Evolutionary conservation across 257 asterid genomes (phyloP).

Genomic region (Jacaranda mimosifolia): DNA sequence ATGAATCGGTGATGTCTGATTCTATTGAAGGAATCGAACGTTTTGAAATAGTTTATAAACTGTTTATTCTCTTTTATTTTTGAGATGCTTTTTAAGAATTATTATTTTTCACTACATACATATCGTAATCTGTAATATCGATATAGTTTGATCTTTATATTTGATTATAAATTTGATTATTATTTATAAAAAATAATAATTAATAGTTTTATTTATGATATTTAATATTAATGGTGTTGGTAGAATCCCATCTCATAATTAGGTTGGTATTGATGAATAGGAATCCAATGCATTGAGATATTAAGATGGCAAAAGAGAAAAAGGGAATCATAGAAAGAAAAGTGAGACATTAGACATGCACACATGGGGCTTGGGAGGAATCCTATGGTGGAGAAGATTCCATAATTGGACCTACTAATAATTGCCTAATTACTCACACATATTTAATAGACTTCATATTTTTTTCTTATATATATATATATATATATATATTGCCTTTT

Average conservation of each 20-base stretch:
- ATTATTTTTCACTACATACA: no score
- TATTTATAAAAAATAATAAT: no score
- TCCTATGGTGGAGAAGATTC: constrained; percentile 38
- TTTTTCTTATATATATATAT: no score
- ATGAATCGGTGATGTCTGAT: no score
- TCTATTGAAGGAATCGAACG: no score
- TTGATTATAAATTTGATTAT: no score
- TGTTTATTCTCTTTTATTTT: no score
- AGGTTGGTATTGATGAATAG: constrained; percentile 37
- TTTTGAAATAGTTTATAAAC: no score
- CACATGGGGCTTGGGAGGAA: constrained; percentile 35
- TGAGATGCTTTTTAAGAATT: no score
- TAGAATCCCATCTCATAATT: constrained; percentile 29
- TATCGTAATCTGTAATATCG: no score
- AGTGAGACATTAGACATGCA: constrained; percentile 25
- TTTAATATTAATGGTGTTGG: neutral
- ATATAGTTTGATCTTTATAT: no score
- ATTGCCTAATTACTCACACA: constrained; percentile 5
- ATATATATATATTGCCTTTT: neutral
- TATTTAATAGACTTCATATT: neutral
- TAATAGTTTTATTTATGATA: no score
- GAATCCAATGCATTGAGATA: constrained; percentile 41
- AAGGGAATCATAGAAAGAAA: neutral
- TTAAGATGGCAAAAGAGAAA: constrained; percentile 4
- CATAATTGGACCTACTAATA: constrained; percentile 21